Evolutionary conservation across 176 grass and related monocot species (phyloP).

Genomic region (Paspalum vaginatum): DNA sequence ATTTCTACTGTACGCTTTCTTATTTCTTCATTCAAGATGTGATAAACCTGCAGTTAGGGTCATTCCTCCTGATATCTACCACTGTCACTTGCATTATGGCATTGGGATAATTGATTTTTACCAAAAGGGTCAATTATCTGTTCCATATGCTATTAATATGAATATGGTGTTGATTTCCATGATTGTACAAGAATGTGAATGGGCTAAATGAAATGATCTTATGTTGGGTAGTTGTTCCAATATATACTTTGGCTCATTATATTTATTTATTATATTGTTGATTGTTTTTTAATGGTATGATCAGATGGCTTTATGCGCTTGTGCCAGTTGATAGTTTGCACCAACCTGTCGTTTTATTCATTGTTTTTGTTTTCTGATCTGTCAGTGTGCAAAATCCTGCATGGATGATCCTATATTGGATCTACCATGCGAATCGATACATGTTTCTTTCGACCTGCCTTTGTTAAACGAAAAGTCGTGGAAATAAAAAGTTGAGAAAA

Average conservation of each 20-base stretch:
- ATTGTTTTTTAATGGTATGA: too few relatives aligned
- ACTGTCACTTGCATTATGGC: neutral
- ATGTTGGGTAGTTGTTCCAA: neutral
- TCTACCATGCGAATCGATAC: neutral
- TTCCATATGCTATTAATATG: neutral
- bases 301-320: neutral
- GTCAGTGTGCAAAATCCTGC: neutral
- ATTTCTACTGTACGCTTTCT: neutral
- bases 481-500: neutral
- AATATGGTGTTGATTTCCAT: neutral
- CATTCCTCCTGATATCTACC: neutral
- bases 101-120: neutral
- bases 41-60: neutral
- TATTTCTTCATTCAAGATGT: constrained; percentile 1
- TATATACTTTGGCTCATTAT: neutral
- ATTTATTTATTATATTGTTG: neutral
- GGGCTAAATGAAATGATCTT: constrained; percentile 9
- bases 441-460: neutral
- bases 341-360: neutral
- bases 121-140: neutral
- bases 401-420: neutral
- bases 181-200: neutral
- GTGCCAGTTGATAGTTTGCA: neutral
- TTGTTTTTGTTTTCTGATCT: neutral
- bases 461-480: neutral